Evolutionary conservation across 2,329 filamentous ascomycete species (phyloP), one percentile per base, ranked within the genome.

Genomic region (Fusarium sp.): DNA sequence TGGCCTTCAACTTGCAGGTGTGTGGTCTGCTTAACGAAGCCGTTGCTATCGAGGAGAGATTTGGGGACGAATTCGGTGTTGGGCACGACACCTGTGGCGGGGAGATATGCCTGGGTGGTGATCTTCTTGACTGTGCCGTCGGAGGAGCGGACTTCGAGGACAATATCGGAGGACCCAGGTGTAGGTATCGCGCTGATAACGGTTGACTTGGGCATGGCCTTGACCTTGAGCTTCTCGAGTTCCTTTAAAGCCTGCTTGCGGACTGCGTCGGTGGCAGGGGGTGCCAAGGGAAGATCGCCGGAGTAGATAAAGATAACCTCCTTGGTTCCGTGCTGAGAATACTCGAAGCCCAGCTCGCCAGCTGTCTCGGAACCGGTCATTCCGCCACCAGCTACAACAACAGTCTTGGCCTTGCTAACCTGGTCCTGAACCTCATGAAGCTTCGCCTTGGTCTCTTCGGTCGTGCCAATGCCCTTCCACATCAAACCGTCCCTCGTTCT

Each of bases 311-410:
- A 78, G 50, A 82, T 80, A 53, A 86, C 78, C 33, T 83, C 75
- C 76, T 87, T 87, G 20, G 71, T 74, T 30, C 80, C 78, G 19
- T 75, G 71, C 46, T 77, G 75, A 5, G 78, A 79, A 68, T 83
- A 87, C 68, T 81, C 79, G 19, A 79, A 79, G 10, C 80, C 85
- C 26, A 87, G 80, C 75, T 87, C 85, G 39, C 82, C 85, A 6
- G 80, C 81, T 10, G 83, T 76, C 74, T 87, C 85, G 32, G 82
- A 74, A 22, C 85, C 85, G 0, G 84, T 87, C 20, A 79, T 47
- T 22, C 85, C 85, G 10, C 81, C 85, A 37, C 86, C 85, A 17
- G 79, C 84, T 5, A 87, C 77, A 50, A 87, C 82, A 60, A 87
- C 82, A 26, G 79, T 81, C 58, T 79, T 76, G 15, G 85, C 84